Evolutionary conservation across 129 eudicot species (phyloP).

Genomic region (Helichrysum umbraculigerum): DNA sequence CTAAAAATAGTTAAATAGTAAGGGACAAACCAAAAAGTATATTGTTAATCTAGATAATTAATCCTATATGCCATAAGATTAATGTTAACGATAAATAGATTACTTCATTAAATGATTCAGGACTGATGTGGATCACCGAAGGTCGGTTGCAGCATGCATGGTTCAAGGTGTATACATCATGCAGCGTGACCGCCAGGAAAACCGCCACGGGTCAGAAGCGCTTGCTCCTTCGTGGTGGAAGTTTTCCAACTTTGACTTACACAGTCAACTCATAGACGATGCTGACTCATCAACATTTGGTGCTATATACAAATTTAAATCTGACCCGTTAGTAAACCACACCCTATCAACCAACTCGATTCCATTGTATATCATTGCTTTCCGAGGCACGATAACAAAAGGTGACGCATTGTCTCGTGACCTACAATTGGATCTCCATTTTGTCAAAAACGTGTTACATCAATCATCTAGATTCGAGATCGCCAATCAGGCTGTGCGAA

Average conservation of each 20-base stretch:
- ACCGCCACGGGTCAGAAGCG: constrained; percentile 56
- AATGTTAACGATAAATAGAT: neutral
- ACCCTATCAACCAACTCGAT: constrained; percentile 21
- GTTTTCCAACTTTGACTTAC: constrained; percentile 53
- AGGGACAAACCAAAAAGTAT: too few relatives aligned
- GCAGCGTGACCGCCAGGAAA: constrained; percentile 82
- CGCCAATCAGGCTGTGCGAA: constrained; percentile 72
- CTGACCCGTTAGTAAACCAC: constrained; percentile 23
- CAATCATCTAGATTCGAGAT: constrained; percentile 64
- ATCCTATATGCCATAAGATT: neutral
- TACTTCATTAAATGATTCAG: constrained; percentile 35
- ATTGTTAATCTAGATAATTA: too few relatives aligned
- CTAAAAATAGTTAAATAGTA: too few relatives aligned
- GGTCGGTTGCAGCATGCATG: constrained; percentile 80
- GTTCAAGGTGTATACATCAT: constrained; percentile 81
- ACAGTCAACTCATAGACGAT: constrained; percentile 62
- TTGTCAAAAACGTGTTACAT: constrained; percentile 64
- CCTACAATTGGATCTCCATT: constrained; percentile 61
- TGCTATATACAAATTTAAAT: constrained; percentile 56
- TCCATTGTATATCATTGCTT: constrained; percentile 69
- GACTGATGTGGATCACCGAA: constrained; percentile 71
- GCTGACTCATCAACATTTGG: constrained; percentile 76
- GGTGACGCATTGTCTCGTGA: constrained; percentile 74
- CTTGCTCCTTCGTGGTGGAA: constrained; percentile 95
- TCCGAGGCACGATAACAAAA: constrained; percentile 81